phyloP scores from a whole-genome alignment of 2,329 filamentous ascomycete species.

The Trichophyton benhamiae region DNA sequence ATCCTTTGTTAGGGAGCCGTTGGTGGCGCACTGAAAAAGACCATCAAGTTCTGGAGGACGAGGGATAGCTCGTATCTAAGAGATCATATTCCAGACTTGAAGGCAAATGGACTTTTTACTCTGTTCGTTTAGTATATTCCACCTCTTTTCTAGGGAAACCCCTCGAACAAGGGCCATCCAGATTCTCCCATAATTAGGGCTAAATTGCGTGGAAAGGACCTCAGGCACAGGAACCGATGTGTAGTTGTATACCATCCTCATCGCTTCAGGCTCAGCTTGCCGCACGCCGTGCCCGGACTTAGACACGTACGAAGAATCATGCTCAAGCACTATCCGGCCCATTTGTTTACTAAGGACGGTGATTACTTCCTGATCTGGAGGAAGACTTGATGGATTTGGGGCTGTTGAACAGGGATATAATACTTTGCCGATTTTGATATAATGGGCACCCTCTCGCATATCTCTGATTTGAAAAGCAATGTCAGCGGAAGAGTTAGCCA shows the following conservation, averaged over 20 bases:
- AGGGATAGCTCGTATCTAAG: conserved; percentile 14
- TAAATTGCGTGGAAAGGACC: not conserved
- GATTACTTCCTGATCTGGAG: not conserved
- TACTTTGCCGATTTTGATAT: not conserved
- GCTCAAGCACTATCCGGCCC: not conserved
- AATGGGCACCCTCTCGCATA: not conserved
- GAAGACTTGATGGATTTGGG: not conserved
- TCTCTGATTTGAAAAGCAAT: not conserved
- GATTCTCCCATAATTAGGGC: not conserved
- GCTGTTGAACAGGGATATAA: not conserved
- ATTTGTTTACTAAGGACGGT: conserved; percentile 8
- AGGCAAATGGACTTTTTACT: conserved; percentile 15
- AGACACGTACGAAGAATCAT: not conserved
- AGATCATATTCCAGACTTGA: conserved; percentile 16
- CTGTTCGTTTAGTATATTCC: not conserved
- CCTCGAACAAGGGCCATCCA: not conserved
- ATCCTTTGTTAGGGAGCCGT: conserved; percentile 16
- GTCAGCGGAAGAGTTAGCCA: not conserved
- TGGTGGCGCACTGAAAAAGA: conserved; percentile 17
- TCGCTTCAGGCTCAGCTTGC: not conserved
- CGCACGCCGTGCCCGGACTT: not conserved
- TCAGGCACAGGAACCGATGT: not conserved
- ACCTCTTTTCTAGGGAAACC: not conserved
- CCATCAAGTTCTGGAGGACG: conserved; percentile 11
- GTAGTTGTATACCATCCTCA: not conserved